Conservation (phyloP, 2,329 filamentous ascomycete genomes). For the Lachnellula occidentalis region DNA sequence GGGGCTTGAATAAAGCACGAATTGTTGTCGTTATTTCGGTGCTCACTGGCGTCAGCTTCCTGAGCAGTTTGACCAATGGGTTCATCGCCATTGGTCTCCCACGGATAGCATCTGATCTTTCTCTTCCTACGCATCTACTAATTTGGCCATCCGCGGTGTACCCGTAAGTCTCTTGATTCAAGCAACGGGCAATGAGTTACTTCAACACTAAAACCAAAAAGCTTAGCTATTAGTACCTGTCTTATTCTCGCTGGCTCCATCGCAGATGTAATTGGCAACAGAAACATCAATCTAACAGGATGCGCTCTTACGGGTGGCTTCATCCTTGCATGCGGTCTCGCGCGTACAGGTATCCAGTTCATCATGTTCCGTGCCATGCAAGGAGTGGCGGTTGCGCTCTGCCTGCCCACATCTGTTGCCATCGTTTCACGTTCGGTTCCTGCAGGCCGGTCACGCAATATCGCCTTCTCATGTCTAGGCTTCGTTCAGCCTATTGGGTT, state of each 20-base stretch:
- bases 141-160: conserved; percentile 13
- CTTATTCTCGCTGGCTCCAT: conserved; percentile 45
- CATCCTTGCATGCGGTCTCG: conserved; percentile 39
- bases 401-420: conserved; percentile 43
- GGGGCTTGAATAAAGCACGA: conserved; percentile 5
- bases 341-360: conserved; percentile 36
- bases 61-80: conserved; percentile 28
- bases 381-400: conserved; percentile 42
- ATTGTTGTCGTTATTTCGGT: conserved; percentile 6
- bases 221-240: conserved; percentile 39
- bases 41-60: conserved; percentile 24
- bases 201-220: conserved; percentile 1
- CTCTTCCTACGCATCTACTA: conserved; percentile 4
- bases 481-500: conserved; percentile 44
- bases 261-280: conserved; percentile 43
- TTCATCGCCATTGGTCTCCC: conserved; percentile 37
- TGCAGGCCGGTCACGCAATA: conserved; percentile 33
- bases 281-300: conserved; percentile 40
- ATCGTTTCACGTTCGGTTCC: conserved; percentile 43
- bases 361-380: conserved; percentile 43
- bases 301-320: conserved; percentile 38
- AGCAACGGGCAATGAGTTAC: not conserved
- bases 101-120: conserved; percentile 35
- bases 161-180: conserved; percentile 1
- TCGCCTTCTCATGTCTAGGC: conserved; percentile 40